phyloP scores from a whole-genome alignment of 1,284 basidiomycete genomes.

The Cutaneotrichosporon cyanovorans region DNA sequence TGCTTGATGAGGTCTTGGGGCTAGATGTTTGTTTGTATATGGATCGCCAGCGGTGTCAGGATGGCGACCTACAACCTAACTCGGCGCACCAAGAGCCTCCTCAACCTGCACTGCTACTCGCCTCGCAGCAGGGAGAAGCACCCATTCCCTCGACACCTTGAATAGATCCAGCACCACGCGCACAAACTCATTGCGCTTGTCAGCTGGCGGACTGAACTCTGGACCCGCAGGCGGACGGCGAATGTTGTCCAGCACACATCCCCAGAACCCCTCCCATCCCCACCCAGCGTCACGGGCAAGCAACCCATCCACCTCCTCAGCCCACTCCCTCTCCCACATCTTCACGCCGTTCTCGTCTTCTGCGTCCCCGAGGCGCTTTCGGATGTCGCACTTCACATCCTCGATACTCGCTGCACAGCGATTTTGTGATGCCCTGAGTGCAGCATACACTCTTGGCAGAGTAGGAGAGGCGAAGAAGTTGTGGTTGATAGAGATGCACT shows the following conservation, averaged over 20 bases:
- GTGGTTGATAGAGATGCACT: slow-evolving; percentile 50
- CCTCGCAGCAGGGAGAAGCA: slow-evolving; percentile 18
- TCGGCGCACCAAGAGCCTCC: too few species aligned
- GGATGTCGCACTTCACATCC: slow-evolving; percentile 43
- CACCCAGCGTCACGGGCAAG: slow-evolving; percentile 49
- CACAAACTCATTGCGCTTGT: slow-evolving; percentile 21
- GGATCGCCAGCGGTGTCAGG: slow-evolving; percentile 3
- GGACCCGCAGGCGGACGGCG: slow-evolving; percentile 18
- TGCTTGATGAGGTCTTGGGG: too few species aligned
- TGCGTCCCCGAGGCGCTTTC: slow-evolving; percentile 3
- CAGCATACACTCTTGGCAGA: slow-evolving; percentile 46
- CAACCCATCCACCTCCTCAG: slow-evolving; percentile 46
- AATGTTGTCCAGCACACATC: slow-evolving; percentile 30
- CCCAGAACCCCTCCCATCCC: slow-evolving; percentile 46
- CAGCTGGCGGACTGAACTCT: slow-evolving; percentile 17
- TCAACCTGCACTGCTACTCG: slow-evolving; percentile 22
- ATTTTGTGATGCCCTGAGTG: slow-evolving; percentile 42
- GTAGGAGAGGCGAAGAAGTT: slow-evolving; percentile 52
- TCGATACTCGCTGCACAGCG: slow-evolving; percentile 46
- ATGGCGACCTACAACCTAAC: too few species aligned
- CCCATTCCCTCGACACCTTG: slow-evolving; percentile 24
- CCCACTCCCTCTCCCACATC: slow-evolving; percentile 48
- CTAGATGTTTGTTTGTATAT: too few species aligned
- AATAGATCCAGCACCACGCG: slow-evolving; percentile 22
- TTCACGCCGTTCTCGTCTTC: slow-evolving; percentile 8